These are phyloP conservation scores for Candida takata DNA, from an alignment of 805 yeast genomes.

Conservation along the genomic window DNA sequence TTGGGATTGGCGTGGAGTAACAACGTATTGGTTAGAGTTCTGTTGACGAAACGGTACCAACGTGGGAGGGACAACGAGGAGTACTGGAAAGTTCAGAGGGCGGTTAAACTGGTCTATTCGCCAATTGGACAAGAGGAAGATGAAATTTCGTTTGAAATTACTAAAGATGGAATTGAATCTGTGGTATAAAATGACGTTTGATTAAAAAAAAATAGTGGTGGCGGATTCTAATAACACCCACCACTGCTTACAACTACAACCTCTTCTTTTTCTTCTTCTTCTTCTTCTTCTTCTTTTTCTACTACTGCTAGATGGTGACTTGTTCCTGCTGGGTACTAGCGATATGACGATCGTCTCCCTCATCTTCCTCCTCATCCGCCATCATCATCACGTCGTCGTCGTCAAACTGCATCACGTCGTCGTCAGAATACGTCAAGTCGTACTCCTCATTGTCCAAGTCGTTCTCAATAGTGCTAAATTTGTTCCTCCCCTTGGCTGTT, in stretches of 20 bases:
- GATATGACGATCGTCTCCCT: not conserved
- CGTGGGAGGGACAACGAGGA: constrained; percentile 21
- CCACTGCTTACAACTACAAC: too few relatives aligned
- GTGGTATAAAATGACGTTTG: not conserved
- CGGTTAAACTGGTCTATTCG: constrained; percentile 36
- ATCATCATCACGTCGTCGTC: constrained; percentile 23
- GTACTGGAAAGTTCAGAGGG: constrained; percentile 25
- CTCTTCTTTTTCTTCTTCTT: too few relatives aligned
- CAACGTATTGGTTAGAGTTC: constrained; percentile 41
- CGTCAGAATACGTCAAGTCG: constrained; percentile 35
- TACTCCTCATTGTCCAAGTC: constrained; percentile 37
- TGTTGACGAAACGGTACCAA: constrained; percentile 35
- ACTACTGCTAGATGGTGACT: not conserved
- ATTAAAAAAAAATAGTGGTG: too few relatives aligned
- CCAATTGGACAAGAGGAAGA: constrained; percentile 14
- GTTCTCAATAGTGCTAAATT: constrained; percentile 27
- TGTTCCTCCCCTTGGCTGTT: constrained; percentile 17
- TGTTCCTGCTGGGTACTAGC: not conserved
- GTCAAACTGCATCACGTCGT: constrained; percentile 11
- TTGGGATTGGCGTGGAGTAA: constrained; percentile 52
- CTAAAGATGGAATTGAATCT: constrained; percentile 12
- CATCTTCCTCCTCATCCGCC: constrained; percentile 26
- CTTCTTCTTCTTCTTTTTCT: not conserved
- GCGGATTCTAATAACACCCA: too few relatives aligned
- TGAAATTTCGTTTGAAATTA: constrained; percentile 22